Evolutionary conservation across 2,329 filamentous ascomycete species (phyloP).

Genomic region (Colletotrichum liaoningense): DNA sequence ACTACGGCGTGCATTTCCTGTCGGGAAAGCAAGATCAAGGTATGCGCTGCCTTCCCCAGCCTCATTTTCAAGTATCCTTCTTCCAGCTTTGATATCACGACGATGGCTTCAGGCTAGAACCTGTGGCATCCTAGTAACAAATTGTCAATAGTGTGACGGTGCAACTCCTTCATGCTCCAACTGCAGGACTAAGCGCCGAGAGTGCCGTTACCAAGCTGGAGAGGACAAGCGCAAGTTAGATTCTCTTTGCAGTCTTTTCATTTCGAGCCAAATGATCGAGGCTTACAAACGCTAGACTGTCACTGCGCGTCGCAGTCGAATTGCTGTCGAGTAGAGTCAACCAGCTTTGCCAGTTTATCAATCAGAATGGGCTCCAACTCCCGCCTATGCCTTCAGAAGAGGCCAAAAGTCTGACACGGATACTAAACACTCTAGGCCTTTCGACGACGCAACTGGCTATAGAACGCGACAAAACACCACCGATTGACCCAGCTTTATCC

Average conservation of each 20-base stretch:
- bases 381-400: constrained; percentile 47
- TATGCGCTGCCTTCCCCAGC: constrained; percentile 37
- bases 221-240: constrained; percentile 32
- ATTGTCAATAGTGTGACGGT: constrained; percentile 9
- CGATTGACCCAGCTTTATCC: neutral
- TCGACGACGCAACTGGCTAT: neutral
- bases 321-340: constrained; percentile 18
- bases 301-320: constrained; percentile 26
- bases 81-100: neutral
- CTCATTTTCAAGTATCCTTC: neutral
- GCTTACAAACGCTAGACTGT: constrained; percentile 2
- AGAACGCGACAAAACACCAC: neutral
- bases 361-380: constrained; percentile 50
- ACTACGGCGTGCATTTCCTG: constrained; percentile 57
- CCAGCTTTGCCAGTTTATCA: constrained; percentile 50
- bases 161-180: constrained; percentile 23
- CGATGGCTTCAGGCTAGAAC: neutral
- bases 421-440: constrained; percentile 19
- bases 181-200: constrained; percentile 10
- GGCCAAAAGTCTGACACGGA: constrained; percentile 13
- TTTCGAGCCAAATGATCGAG: neutral
- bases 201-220: constrained; percentile 20
- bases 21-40: constrained; percentile 57
- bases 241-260: neutral
- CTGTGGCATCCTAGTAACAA: neutral